Conservation (phyloP, 768 basidiomycete species). For the Auriscalpium microsporum region DNA sequence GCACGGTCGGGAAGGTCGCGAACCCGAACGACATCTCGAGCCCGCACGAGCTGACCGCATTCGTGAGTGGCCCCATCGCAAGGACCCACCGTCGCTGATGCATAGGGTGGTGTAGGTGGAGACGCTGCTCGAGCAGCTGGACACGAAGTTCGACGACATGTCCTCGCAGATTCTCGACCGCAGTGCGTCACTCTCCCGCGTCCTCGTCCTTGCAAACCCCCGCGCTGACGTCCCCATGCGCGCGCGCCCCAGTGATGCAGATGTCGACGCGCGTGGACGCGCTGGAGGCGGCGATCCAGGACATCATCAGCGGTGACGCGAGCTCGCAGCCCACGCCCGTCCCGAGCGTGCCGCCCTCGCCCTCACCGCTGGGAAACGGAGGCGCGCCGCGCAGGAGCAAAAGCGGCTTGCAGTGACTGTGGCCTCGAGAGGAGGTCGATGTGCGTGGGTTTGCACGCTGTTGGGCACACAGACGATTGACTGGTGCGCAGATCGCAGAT, state of each 20-base stretch:
- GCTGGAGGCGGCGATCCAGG: slow-evolving; percentile 83
- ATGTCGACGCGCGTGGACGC: slow-evolving; percentile 91
- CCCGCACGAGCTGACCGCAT: slow-evolving; percentile 90
- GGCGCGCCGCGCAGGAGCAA: neutral
- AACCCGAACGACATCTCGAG: slow-evolving; percentile 67
- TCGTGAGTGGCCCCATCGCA: slow-evolving; percentile 46
- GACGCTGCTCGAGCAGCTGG: slow-evolving; percentile 79
- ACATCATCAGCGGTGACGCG: slow-evolving; percentile 73
- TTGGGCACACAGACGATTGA: too few relatives aligned
- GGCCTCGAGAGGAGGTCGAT: too few relatives aligned
- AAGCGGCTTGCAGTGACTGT: neutral
- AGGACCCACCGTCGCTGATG: neutral
- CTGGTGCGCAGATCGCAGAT: too few relatives aligned
- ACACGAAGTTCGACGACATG: slow-evolving; percentile 88
- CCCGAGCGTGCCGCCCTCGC: neutral
- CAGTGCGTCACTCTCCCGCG: slow-evolving; percentile 43
- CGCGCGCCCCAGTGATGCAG: slow-evolving; percentile 63
- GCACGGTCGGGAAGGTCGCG: neutral
- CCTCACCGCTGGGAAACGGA: neutral
- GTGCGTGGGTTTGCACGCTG: too few relatives aligned
- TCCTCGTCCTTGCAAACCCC: neutral
- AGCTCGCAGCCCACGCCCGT: neutral
- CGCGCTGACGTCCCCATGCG: neutral
- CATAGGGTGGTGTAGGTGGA: slow-evolving; percentile 54
- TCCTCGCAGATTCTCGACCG: slow-evolving; percentile 80